phyloP scores from a whole-genome alignment of 805 yeast species.

The Kazachstania kunashirensis region DNA sequence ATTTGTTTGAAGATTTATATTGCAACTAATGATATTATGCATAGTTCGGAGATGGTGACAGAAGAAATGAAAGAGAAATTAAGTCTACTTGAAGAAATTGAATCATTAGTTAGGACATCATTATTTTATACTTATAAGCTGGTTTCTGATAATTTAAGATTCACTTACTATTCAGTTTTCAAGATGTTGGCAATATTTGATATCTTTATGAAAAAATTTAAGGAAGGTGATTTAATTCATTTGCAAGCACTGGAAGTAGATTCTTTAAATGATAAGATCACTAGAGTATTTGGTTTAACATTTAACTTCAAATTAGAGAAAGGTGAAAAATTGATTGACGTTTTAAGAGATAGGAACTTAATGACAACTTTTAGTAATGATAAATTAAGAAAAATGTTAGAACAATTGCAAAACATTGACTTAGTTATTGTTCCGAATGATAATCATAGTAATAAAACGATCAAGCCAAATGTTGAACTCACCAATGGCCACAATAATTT shows the following conservation, averaged over 20 bases:
- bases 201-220: constrained; percentile 17
- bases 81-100: constrained; percentile 8
- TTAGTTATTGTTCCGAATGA: neutral
- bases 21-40: neutral
- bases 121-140: constrained; percentile 16
- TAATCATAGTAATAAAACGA: neutral
- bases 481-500: too few relatives aligned
- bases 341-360: constrained; percentile 13
- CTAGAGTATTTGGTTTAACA: constrained; percentile 17
- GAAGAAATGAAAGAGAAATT: constrained; percentile 1
- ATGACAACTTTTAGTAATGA: constrained; percentile 6
- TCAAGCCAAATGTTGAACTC: too few relatives aligned
- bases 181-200: constrained; percentile 25
- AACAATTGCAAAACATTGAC: neutral
- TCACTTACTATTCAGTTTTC: constrained; percentile 25
- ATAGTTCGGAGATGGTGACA: neutral
- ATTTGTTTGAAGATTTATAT: constrained; percentile 17
- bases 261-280: constrained; percentile 14
- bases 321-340: constrained; percentile 10
- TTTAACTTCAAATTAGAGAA: constrained; percentile 17
- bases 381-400: constrained; percentile 5
- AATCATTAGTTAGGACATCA: constrained; percentile 13
- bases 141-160: constrained; percentile 21
- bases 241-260: constrained; percentile 9
- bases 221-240: constrained; percentile 19